Evolutionary conservation across 805 yeast genomes (phyloP).

Genomic region (Ogataea pignaliae): DNA sequence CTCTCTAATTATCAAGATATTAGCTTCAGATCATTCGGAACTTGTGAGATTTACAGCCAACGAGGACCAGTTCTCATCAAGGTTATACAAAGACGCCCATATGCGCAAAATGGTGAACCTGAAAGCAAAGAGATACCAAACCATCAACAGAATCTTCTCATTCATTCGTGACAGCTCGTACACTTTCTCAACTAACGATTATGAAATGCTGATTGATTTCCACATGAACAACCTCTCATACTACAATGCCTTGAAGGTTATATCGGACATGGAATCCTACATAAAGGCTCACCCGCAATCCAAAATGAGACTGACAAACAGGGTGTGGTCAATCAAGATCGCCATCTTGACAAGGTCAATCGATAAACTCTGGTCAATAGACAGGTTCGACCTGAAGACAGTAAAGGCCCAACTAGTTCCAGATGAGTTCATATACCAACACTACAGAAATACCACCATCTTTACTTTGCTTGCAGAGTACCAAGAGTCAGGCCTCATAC

Average conservation of each 20-base stretch:
- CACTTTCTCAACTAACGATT: conserved; percentile 17
- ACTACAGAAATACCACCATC: conserved; percentile 9
- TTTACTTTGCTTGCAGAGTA: conserved; percentile 15
- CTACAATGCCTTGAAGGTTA: conserved; percentile 16
- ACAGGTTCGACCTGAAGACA: conserved; percentile 16
- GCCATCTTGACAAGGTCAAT: conserved; percentile 21
- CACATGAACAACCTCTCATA: conserved; percentile 14
- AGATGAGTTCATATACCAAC: conserved; percentile 8
- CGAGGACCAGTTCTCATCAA: conserved; percentile 20
- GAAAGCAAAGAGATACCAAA: conserved; percentile 3
- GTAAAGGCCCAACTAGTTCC: conserved; percentile 10
- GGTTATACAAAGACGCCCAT: conserved; percentile 12
- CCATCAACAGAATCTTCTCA: conserved; percentile 4
- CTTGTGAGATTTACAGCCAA: conserved; percentile 7
- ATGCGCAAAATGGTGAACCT: conserved; percentile 4
- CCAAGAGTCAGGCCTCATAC: conserved; percentile 13
- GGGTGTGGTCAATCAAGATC: conserved; percentile 23
- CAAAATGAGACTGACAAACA: conserved; percentile 15
- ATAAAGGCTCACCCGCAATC: conserved; percentile 1
- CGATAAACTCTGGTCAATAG: conserved; percentile 22
- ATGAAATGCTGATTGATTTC: conserved; percentile 21
- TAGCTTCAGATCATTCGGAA: conserved; percentile 8
- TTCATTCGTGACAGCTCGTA: neutral
- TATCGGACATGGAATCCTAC: conserved; percentile 17
- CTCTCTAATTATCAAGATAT: conserved; percentile 16